These are phyloP conservation scores for Hordeum vulgare DNA, from an alignment of 176 grass and related monocot species.

Conservation along the genomic window MorexV3_pseudomolecules_assembly NC_058522.1:468297889-468298388, in stretches of 20 bases:
- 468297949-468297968: neutral
- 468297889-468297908: neutral
- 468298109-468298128: conserved; percentile 28
- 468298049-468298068: too few species aligned
- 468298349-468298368: conserved; percentile 25
- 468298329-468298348: neutral
- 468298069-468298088: too few species aligned
- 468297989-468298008: neutral
- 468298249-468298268: neutral
- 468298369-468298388: conserved; percentile 37
- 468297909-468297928: neutral
- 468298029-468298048: neutral
- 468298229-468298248: neutral
- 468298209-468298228: neutral
- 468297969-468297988: neutral
- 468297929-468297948: neutral
- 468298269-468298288: neutral
- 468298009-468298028: neutral
- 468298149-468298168: neutral
- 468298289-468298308: neutral
- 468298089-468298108: neutral
- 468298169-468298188: neutral
- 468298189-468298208: neutral
- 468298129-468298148: neutral
- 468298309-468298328: neutral